These are phyloP conservation scores for Farysia itapuensis DNA, from an alignment of 1,284 basidiomycete species.

Conservation along the genomic window DNA sequence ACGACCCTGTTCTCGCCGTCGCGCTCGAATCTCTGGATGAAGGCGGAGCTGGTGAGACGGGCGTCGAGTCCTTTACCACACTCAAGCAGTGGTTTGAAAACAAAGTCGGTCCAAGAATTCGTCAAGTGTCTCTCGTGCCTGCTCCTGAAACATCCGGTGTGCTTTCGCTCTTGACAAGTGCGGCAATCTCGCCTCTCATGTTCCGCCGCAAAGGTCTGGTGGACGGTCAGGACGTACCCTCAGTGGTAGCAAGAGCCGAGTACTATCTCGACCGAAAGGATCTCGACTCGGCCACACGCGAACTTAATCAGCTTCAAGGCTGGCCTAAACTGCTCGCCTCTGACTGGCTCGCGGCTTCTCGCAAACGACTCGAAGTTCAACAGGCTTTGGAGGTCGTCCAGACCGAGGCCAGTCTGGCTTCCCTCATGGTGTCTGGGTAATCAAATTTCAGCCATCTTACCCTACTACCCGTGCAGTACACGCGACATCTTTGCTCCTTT, in stretches of 20 bases:
- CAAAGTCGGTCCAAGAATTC: constrained; percentile 80
- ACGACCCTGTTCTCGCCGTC: constrained; percentile 63
- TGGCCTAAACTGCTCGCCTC: constrained; percentile 78
- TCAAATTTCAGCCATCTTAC: background rate
- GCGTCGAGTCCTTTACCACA: constrained; percentile 85
- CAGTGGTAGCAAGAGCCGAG: constrained; percentile 85
- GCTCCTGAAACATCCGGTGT: constrained; percentile 79
- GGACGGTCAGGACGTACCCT: constrained; percentile 79
- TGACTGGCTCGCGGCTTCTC: constrained; percentile 90
- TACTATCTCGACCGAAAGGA: constrained; percentile 88
- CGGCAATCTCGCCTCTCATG: constrained; percentile 73
- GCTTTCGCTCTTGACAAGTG: constrained; percentile 80
- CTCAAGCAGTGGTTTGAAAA: constrained; percentile 86
- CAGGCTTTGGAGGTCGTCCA: constrained; percentile 90
- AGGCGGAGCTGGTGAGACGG: constrained; percentile 73
- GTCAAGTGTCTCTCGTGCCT: constrained; percentile 78
- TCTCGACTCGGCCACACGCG: constrained; percentile 83
- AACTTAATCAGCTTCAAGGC: constrained; percentile 81
- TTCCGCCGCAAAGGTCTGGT: constrained; percentile 74
- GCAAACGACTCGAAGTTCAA: constrained; percentile 84
- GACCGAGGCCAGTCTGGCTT: constrained; percentile 72
- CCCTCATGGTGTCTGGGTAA: constrained; percentile 61
- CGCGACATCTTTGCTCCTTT: too few relatives aligned
- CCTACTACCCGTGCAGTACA: too few relatives aligned
- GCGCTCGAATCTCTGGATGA: constrained; percentile 63